Base-by-base conservation (phyloP, 768 basidiomycete species). In the Russula virescens region DNA sequence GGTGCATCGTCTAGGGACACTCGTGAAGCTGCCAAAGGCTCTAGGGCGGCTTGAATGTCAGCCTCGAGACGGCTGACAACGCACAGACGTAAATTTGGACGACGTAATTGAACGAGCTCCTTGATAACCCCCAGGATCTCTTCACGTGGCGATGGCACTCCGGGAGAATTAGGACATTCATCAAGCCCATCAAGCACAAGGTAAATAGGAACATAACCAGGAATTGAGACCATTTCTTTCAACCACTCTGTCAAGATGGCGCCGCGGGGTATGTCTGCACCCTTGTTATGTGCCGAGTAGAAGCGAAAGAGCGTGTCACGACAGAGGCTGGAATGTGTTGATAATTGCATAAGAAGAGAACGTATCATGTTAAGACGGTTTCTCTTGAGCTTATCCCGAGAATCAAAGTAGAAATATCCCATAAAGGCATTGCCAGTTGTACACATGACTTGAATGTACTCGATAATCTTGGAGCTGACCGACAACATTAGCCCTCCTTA, bases 261-360 rank as follows among this genome's bases (percentile, higher is more conserved):
- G 5, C 28, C 35, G 10, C 54, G 40, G 0, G 46, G 60, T 9
- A n/a, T 42, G 9, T 31, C 23, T 16, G 31, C 26, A 1, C 59
- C 51, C 0, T 23, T 19, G 5, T 26, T 2, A 2, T 55, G 45
- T 18, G 46, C 10, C 0, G 35, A 49, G 28, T 46, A 56, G 16
- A 61, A 25, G 18, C 26, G 31, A 38, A 19, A 28, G 2, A 61
- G 60, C 18, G 31, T 28, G 3, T 53, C 25, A 6, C 21, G 49
- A 47, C 34, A 61, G 26, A 31, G 14, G 8, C 26, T 19, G 19
- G 53, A 61, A 10, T 5, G 46, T 5, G 25, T 14, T 7, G 50
- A 52, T 3, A 61, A 26, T 13, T 61, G 60, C 8, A 55, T 14
- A 23, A 53, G 52, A 9, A 61, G 51, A 11, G 60, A 61, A 9